Evolutionary conservation across 495 filamentous ascomycete species (phyloP).

Genomic region (Umbilicaria muhlenbergii): DNA sequence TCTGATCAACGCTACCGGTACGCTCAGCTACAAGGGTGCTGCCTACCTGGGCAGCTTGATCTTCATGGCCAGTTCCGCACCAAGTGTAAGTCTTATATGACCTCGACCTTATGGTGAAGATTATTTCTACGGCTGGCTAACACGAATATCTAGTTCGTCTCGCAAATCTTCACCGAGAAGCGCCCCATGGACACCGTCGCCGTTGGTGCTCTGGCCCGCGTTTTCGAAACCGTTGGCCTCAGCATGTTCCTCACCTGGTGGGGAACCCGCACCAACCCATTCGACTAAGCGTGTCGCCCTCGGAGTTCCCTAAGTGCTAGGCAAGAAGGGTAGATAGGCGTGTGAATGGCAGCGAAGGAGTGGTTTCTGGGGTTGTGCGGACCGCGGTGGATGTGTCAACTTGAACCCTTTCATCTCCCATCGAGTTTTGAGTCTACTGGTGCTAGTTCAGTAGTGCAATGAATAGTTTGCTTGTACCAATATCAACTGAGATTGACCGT

Average conservation of each 20-base stretch:
- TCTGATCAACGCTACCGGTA: slow-evolving; percentile 88
- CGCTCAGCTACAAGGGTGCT: slow-evolving; percentile 89
- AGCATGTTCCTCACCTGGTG: slow-evolving; percentile 91
- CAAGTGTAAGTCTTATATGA: slow-evolving; percentile 57
- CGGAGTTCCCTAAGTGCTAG: background rate
- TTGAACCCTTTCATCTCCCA: too few species aligned
- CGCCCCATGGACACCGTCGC: slow-evolving; percentile 79
- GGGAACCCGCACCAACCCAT: slow-evolving; percentile 84
- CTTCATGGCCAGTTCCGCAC: slow-evolving; percentile 81
- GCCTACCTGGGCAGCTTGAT: slow-evolving; percentile 83
- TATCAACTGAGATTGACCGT: too few species aligned
- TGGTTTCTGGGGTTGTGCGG: too few species aligned
- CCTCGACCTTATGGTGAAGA: background rate
- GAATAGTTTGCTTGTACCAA: too few species aligned
- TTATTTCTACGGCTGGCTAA: background rate
- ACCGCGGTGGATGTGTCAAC: too few species aligned
- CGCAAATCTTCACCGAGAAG: slow-evolving; percentile 79
- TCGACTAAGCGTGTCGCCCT: slow-evolving; percentile 34
- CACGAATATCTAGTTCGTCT: slow-evolving; percentile 48
- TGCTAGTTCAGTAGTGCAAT: too few species aligned
- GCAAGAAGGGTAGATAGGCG: background rate
- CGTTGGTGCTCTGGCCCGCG: slow-evolving; percentile 61
- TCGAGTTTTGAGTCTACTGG: too few species aligned
- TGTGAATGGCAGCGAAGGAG: too few species aligned
- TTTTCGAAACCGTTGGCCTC: slow-evolving; percentile 87